Evolutionary conservation across 140 eudicot species (phyloP).

Genomic region (Erigeron philadelphicus): DNA sequence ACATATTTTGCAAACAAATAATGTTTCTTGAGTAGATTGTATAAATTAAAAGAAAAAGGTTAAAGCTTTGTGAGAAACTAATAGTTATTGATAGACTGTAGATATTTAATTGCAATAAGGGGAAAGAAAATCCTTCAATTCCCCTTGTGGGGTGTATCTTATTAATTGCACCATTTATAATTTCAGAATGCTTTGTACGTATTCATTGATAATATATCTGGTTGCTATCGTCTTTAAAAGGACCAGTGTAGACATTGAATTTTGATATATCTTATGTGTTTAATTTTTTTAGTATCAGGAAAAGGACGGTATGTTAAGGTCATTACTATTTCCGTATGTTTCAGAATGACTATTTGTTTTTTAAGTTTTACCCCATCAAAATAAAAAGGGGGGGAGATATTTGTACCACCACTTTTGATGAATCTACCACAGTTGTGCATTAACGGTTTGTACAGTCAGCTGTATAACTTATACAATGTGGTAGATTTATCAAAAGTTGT

Average conservation of each 20-base stretch:
- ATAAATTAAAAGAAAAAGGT: not conserved
- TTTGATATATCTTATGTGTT: not conserved
- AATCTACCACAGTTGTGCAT: too few species aligned
- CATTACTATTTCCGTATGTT: too few species aligned
- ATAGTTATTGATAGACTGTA: not conserved
- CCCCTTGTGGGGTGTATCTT: slow-evolving; percentile 5
- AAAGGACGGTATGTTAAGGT: too few species aligned
- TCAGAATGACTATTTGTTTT: too few species aligned
- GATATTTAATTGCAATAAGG: slow-evolving; percentile 1
- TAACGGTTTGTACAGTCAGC: too few species aligned
- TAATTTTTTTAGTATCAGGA: too few species aligned
- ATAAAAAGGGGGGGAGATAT: too few species aligned
- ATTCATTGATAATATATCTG: slow-evolving; percentile 3
- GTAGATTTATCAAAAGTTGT: too few species aligned
- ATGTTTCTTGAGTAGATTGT: not conserved
- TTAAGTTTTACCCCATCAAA: too few species aligned
- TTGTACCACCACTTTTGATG: too few species aligned
- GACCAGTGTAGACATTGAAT: not conserved
- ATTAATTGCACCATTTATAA: slow-evolving; percentile 7
- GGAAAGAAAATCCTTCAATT: not conserved
- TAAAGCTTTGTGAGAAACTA: not conserved
- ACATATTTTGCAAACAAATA: not conserved
- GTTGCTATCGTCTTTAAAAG: slow-evolving; percentile 19
- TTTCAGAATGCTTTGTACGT: not conserved
- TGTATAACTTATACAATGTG: too few species aligned